Evolutionary conservation across 192 early-diverging fungal species (phyloP).

Genomic region (Lobulomyces angularis): DNA sequence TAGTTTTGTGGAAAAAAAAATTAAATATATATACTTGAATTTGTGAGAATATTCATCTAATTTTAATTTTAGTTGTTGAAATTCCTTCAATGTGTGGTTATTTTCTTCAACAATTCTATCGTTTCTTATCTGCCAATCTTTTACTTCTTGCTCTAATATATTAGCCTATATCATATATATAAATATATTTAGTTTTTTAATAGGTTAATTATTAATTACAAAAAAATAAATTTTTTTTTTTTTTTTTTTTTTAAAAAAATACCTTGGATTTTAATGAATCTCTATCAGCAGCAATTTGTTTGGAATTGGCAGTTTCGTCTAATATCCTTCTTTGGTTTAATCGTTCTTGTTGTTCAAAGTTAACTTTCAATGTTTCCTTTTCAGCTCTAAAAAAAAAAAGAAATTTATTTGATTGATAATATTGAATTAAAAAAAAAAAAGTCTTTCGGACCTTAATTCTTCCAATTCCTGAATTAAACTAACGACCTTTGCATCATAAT

Average conservation of each 20-base stretch:
- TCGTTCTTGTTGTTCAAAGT: slow-evolving; percentile 18
- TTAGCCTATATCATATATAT: slow-evolving; percentile 1
- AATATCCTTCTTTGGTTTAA: slow-evolving; percentile 13
- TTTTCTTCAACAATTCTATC: slow-evolving; percentile 19
- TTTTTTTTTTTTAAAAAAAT: neutral
- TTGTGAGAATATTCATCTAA: slow-evolving; percentile 19
- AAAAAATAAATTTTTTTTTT: neutral
- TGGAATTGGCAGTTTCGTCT: slow-evolving; percentile 16
- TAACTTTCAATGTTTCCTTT: slow-evolving; percentile 18
- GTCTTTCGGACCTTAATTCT: slow-evolving; percentile 16
- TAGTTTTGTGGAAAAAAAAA: neutral
- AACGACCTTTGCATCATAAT: slow-evolving; percentile 17
- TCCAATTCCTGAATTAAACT: slow-evolving; percentile 21
- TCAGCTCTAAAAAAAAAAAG: slow-evolving; percentile 15
- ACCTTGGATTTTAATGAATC: slow-evolving; percentile 17
- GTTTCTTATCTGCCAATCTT: slow-evolving; percentile 3
- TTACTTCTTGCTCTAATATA: slow-evolving; percentile 14
- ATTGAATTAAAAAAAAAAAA: neutral
- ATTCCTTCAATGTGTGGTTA: slow-evolving; percentile 14
- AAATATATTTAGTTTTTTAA: neutral
- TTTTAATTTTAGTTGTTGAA: slow-evolving; percentile 11
- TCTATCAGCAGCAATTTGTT: slow-evolving; percentile 19
- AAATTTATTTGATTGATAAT: neutral
- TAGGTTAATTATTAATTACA: neutral
- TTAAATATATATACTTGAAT: slow-evolving; percentile 9